Evolutionary conservation across 371 early-diverging fungal genomes (phyloP).

Genomic region (Rhizopus sp.): DNA sequence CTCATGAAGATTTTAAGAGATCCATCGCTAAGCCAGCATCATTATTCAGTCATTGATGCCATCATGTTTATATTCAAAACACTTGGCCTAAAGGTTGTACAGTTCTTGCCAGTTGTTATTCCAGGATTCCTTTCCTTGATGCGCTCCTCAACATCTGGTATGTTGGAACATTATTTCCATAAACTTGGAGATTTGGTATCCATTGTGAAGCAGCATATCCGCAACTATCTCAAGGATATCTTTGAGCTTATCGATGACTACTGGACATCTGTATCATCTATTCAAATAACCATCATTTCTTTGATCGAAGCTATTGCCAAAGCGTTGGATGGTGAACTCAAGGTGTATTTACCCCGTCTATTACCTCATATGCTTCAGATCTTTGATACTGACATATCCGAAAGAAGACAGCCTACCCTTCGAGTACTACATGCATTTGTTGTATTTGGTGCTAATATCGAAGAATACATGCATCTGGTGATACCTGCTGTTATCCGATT

Average conservation of each 20-base stretch:
- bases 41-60: slow-evolving; percentile 89
- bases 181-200: slow-evolving; percentile 82
- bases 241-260: slow-evolving; percentile 78
- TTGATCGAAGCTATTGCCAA: slow-evolving; percentile 87
- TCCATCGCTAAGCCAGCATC: slow-evolving; percentile 78
- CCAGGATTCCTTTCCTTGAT: slow-evolving; percentile 74
- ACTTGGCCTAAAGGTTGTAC: slow-evolving; percentile 79
- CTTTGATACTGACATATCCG: slow-evolving; percentile 81
- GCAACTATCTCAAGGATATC: slow-evolving; percentile 83
- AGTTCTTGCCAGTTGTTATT: slow-evolving; percentile 78
- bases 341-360: slow-evolving; percentile 73
- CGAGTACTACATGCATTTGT: slow-evolving; percentile 84
- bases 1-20: slow-evolving; percentile 90
- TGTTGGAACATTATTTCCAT: slow-evolving; percentile 91
- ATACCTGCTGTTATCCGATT: slow-evolving; percentile 86
- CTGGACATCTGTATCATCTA: slow-evolving; percentile 72
- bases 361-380: slow-evolving; percentile 68
- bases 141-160: slow-evolving; percentile 72
- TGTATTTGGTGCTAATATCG: slow-evolving; percentile 87
- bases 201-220: slow-evolving; percentile 91
- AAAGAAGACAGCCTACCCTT: slow-evolving; percentile 71
- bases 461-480: slow-evolving; percentile 92
- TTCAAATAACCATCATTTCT: slow-evolving; percentile 82
- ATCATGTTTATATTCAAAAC: slow-evolving; percentile 94
- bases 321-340: slow-evolving; percentile 89